Base-by-base conservation (phyloP, 2,329 filamentous ascomycete species). In the Aspergillus terreus region DNA sequence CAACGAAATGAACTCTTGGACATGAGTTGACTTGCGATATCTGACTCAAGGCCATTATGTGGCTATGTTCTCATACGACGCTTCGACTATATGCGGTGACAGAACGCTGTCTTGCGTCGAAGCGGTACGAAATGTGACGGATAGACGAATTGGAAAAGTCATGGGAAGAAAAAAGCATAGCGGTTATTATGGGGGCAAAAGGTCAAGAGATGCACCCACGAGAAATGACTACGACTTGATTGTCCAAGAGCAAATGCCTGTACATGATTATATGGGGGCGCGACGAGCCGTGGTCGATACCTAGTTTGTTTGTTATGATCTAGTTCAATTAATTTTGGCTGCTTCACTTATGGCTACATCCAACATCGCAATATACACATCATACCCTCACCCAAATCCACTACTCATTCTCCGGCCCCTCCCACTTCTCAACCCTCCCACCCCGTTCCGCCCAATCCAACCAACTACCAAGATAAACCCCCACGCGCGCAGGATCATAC, bases 401-500 rank as follows among this genome's bases (percentile, higher is more conserved):
- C 15, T 44, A 47, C 30, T 49, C 52, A 53, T 17, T 17, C 17
- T 64, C 62, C 44, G 62, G 55, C 10, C 63, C 65, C 42, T 69
- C 63, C 68, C 71, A 78, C 65, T 68, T 68, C 72, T 83, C 76
- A 10, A 82, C 73, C 66, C 79, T 75, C 0, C 92, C 92, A 0
- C 88, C 86, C 53, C 82, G 85, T 64, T 73, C 81, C 57, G 78
- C 78, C 94, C 94, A 97, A 67, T 97, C 92, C 58, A 88, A 57
- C 77, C 77, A 80, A 64, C 76, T 78, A 23, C 78, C 78, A 36
- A 66, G 59, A 69, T 78, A 80, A 61, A 79, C 76, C 12, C 73
- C 74, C 14, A 78, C 56, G 52, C 82, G 83, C 0, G 88, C 82
- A 6, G 79, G 81, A 45, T 74, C 71, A 79, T 88, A 97, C 9